Evolutionary conservation across 2,329 filamentous ascomycete species (phyloP).

Genomic region (Didymella keratinophila): DNA sequence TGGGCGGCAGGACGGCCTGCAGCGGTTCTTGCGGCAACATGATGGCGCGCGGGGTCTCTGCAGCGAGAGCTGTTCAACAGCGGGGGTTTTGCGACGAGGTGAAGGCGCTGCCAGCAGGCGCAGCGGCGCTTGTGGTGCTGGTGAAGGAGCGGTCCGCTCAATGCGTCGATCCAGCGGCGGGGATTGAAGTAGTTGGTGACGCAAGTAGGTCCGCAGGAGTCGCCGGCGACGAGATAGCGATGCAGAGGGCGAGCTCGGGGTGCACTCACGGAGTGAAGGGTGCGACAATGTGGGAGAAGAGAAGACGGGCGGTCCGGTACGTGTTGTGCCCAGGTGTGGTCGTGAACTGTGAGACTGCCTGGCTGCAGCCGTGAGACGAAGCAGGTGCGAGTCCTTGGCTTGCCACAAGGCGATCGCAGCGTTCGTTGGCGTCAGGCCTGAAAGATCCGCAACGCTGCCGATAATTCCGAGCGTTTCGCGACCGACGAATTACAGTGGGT

Average conservation of each 20-base stretch:
- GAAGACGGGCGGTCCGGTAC: constrained; percentile 13
- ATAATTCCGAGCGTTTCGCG: constrained; percentile 22
- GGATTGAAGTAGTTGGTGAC: constrained; percentile 33
- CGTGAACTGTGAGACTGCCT: constrained; percentile 9
- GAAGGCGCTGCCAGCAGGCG: constrained; percentile 28
- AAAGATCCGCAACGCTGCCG: constrained; percentile 26
- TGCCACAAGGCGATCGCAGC: constrained; percentile 29
- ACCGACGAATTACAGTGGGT: constrained; percentile 9
- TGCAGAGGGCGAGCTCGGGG: constrained; percentile 4
- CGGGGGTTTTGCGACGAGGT: constrained; percentile 5
- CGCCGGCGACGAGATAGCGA: constrained; percentile 27
- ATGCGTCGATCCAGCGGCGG: constrained; percentile 26
- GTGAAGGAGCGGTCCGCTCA: constrained; percentile 13
- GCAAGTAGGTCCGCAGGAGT: constrained; percentile 22
- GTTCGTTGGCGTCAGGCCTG: constrained; percentile 8
- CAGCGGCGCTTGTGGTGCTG: constrained; percentile 33
- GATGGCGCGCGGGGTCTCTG: constrained; percentile 20
- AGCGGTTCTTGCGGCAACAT: constrained; percentile 47
- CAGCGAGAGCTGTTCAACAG: constrained; percentile 10
- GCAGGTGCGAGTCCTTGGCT: constrained; percentile 24
- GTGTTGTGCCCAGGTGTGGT: constrained; percentile 16
- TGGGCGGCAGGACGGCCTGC: constrained; percentile 38
- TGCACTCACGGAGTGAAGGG: constrained; percentile 11
- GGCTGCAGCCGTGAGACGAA: not conserved
- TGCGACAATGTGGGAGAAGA: constrained; percentile 22